Conservation (phyloP, 805 yeast species). For the Zygotorulaspora sp. region DNA sequence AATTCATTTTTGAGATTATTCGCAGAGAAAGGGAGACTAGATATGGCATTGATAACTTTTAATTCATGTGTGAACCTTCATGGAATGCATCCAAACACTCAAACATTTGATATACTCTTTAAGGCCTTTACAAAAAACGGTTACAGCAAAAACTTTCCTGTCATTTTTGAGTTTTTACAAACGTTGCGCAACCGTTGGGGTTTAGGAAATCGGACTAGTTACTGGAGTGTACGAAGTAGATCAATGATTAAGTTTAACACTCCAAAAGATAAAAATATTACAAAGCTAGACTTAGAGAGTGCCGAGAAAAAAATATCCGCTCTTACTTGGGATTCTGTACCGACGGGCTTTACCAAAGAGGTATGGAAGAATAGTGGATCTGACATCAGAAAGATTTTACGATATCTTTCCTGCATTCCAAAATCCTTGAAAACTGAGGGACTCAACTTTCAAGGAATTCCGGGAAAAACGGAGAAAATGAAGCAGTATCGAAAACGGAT, state of each 20-base stretch:
- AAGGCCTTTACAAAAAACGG: constrained; percentile 36
- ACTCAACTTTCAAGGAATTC: not conserved
- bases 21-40: constrained; percentile 35
- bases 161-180: constrained; percentile 26
- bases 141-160: constrained; percentile 26
- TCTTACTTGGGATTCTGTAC: constrained; percentile 10
- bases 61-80: constrained; percentile 31
- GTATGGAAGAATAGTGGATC: constrained; percentile 12
- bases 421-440: constrained; percentile 6
- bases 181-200: constrained; percentile 9
- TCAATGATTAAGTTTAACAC: constrained; percentile 28
- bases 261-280: constrained; percentile 6
- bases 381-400: constrained; percentile 12
- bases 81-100: constrained; percentile 31
- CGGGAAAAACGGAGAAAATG: constrained; percentile 12
- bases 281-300: constrained; percentile 6
- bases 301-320: constrained; percentile 6
- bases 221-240: constrained; percentile 26
- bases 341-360: constrained; percentile 9
- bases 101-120: constrained; percentile 35
- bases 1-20: constrained; percentile 33
- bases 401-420: constrained; percentile 27
- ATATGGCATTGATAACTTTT: constrained; percentile 33
- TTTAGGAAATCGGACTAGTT: constrained; percentile 15
- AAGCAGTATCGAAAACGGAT: constrained; percentile 18